Conservation (phyloP, 768 basidiomycete genomes). For the Phallus indusiatus region DNA sequence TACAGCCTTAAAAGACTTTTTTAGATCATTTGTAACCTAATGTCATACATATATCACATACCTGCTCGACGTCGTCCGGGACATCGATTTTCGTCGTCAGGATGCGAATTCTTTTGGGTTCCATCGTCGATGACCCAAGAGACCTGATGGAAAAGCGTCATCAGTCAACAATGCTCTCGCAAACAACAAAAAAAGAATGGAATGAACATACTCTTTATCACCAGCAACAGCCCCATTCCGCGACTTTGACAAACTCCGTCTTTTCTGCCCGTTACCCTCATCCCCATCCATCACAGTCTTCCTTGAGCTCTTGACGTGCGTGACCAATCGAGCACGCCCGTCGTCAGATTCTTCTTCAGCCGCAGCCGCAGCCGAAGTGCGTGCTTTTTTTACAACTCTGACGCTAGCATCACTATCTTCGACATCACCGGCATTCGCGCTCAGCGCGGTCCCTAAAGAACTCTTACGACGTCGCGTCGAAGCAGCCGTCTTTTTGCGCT, state of each 20-base stretch:
- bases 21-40: neutral
- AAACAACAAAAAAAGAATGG: too few relatives aligned
- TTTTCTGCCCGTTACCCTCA: constrained; percentile 2
- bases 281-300: constrained; percentile 9
- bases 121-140: neutral
- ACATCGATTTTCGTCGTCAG: constrained; percentile 63
- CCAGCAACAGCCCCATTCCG: neutral
- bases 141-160: neutral
- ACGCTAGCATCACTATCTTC: constrained; percentile 3
- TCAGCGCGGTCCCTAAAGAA: constrained; percentile 10
- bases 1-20: constrained; percentile 44
- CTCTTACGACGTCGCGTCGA: constrained; percentile 12
- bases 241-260: neutral
- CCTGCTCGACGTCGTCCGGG: constrained; percentile 49
- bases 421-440: neutral
- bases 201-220: constrained; percentile 6
- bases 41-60: constrained; percentile 19
- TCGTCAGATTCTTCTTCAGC: neutral
- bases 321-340: neutral
- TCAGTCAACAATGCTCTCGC: too few relatives aligned
- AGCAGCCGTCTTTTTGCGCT: constrained; percentile 37
- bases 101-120: constrained; percentile 32
- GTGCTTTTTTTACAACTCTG: neutral
- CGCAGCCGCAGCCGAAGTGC: neutral
- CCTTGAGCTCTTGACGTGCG: constrained; percentile 13